Evolutionary conservation across 1,284 basidiomycete species (phyloP).

Genomic region (Rhodotorula sp.): DNA sequence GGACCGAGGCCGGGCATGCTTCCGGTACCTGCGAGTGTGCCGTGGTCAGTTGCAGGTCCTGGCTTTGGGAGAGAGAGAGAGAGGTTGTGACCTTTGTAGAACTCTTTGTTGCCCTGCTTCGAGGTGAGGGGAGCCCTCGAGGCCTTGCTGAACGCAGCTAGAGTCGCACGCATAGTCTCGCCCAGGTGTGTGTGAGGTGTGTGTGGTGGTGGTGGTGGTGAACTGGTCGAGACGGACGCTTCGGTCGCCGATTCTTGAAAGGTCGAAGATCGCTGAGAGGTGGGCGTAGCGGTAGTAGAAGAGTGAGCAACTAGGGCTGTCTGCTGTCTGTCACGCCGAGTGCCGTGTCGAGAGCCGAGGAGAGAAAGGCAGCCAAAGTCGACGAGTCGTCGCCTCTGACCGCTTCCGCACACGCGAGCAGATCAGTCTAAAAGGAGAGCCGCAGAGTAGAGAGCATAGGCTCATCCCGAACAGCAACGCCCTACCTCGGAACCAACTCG

Average conservation of each 20-base stretch:
- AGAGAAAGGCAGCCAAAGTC: not conserved
- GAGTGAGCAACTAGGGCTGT: too few relatives aligned
- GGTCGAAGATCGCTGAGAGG: too few relatives aligned
- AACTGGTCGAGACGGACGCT: too few relatives aligned
- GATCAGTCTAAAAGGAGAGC: not conserved
- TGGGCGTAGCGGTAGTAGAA: too few relatives aligned
- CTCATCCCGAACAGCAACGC: not conserved
- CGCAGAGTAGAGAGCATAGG: not conserved
- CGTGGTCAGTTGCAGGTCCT: not conserved
- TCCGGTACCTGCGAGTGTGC: slow-evolving; percentile 38
- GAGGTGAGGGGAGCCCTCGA: slow-evolving; percentile 73
- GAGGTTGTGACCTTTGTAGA: slow-evolving; percentile 70
- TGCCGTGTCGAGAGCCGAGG: not conserved
- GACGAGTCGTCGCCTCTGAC: not conserved
- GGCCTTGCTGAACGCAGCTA: slow-evolving; percentile 68
- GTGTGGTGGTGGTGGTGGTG: not conserved
- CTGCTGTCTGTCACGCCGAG: too few relatives aligned
- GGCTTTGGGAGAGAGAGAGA: not conserved
- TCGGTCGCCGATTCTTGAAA: too few relatives aligned
- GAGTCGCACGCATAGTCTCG: slow-evolving; percentile 56
- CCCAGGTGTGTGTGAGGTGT: not conserved
- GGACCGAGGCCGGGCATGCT: slow-evolving; percentile 43
- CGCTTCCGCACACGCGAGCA: not conserved
- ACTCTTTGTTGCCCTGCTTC: slow-evolving; percentile 87
- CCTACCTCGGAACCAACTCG: not conserved